Base-by-base conservation (phyloP, 1,139 yeast species). In the Blastobotrys persicus region DNA sequence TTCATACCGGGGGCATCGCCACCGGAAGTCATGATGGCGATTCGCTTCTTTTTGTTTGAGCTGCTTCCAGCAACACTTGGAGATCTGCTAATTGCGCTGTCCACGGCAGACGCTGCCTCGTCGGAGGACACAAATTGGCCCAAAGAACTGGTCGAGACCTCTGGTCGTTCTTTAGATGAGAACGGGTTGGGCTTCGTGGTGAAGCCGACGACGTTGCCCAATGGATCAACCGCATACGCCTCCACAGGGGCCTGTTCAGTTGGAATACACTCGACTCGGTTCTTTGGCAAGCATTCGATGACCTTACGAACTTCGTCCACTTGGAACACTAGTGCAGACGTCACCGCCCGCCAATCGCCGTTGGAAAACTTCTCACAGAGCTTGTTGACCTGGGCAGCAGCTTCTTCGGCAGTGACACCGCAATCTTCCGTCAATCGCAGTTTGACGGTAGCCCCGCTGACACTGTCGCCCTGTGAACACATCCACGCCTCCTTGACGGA, bases 1-100 rank as follows among this genome's bases (percentile, higher is more conserved):
- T 91, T 89, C 98, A 92, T 92, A 58, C 98, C 98, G 19, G 96
- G 98, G 42, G 98, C 89, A 70, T 91, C 98, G 66, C 98, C 98
- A 60, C 98, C 98, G 1, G 96, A 88, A 1, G 98, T 92, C 92
- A 92, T 88, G 46, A 92, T 94, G 4, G 95, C 98, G 58, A 92
- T 86, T 63, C 85, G 78, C 74, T 81, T 78, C 52, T 58, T 59
- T 44, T 52, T 52, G n/a, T 42, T 48, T 17, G 41, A 45, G 2
- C 14, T 13, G 14, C 19, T 14, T 17, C 34, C 45, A 13, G 31
- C 5, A 23, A 23, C 9, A 9, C 19, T 13, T 5, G 26, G 16
- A 12, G 41, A 12, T 18, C 19, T 23, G 18, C 41, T 37, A 13
- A 16, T 17, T 4, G 14, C 13, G 9, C 37, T 18, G 26, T 11